Conservation (phyloP, 345 rosid species). For the Arabidopsis thaliana region TAIR10.1 NC_003076.8:5951001-5951500, state of each 20-base stretch:
- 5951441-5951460: conserved; percentile 17
- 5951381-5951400: conserved; percentile 18
- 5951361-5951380: conserved; percentile 18
- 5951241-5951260: conserved; percentile 10
- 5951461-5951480: conserved; percentile 19
- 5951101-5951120: too few relatives aligned
- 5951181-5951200: conserved; percentile 18
- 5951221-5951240: not conserved
- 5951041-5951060: not conserved
- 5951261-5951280: conserved; percentile 28
- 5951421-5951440: conserved; percentile 9
- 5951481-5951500: conserved; percentile 9
- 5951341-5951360: conserved; percentile 23
- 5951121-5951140: not conserved
- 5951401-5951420: conserved; percentile 9
- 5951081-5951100: not conserved
- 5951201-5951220: conserved; percentile 13
- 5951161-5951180: not conserved
- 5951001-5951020: not conserved
- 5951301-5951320: not conserved
- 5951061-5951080: too few relatives aligned
- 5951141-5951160: conserved; percentile 3
- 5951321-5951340: not conserved
- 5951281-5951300: conserved; percentile 37
- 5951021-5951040: conserved; percentile 13